These are phyloP conservation scores for Usnea hakonensis DNA, from an alignment of 495 filamentous ascomycete species.

Conservation along the genomic window DNA sequence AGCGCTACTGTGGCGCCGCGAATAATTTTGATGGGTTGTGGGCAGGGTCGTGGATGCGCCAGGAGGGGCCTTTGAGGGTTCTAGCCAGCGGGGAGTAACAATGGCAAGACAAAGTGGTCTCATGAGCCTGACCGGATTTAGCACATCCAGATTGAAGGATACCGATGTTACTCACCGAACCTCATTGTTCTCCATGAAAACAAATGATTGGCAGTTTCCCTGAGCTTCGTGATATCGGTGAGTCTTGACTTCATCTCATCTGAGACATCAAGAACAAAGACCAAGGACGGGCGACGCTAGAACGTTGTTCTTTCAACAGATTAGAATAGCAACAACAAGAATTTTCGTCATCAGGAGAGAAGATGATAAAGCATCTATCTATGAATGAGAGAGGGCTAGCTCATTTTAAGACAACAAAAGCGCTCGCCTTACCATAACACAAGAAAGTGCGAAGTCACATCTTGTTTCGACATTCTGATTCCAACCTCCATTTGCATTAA, in stretches of 20 bases:
- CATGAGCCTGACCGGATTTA: no score
- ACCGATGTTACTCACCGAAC: not conserved
- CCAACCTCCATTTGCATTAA: not conserved
- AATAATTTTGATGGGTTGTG: no score
- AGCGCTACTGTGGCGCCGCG: no score
- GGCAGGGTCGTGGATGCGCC: no score
- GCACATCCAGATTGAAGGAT: no score
- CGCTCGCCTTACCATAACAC: not conserved
- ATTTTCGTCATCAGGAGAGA: not conserved
- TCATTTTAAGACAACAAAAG: not conserved
- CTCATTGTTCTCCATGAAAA: not conserved
- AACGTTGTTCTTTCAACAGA: not conserved
- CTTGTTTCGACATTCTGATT: not conserved
- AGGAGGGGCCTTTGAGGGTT: no score
- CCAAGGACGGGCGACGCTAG: not conserved
- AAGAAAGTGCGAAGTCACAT: not conserved
- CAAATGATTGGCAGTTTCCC: not conserved
- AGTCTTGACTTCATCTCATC: not conserved
- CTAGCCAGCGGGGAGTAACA: no score
- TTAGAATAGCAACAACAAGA: not conserved
- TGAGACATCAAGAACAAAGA: slow-evolving; percentile 1
- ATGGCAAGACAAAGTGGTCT: no score
- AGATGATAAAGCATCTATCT: not conserved
- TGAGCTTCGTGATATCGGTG: not conserved
- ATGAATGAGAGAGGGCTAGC: not conserved